Conservation (phyloP, 768 basidiomycete species). For the Terana coerulea region DNA sequence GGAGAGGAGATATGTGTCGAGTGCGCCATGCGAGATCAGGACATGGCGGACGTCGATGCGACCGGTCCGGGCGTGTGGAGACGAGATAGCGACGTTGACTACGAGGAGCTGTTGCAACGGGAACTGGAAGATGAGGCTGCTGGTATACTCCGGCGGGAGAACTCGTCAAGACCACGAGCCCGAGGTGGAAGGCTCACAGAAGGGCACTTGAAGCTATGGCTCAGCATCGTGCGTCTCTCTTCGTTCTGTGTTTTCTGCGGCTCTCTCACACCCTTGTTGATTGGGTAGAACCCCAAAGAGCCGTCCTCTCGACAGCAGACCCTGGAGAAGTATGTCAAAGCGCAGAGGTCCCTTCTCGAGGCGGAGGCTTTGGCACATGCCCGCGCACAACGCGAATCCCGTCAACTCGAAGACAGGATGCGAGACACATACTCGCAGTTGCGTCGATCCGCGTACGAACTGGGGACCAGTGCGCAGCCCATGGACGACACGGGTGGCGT, state of each 20-base stretch:
- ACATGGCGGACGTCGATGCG: conserved; percentile 95
- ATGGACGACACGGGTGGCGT: conserved; percentile 59
- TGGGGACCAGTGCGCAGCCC: conserved; percentile 43
- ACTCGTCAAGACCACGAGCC: conserved; percentile 55
- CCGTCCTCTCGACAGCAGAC: conserved; percentile 83
- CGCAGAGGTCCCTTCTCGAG: conserved; percentile 76
- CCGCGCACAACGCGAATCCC: conserved; percentile 74
- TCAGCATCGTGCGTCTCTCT: conserved; percentile 55
- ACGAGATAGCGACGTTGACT: conserved; percentile 79
- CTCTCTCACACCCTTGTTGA: neutral
- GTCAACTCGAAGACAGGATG: conserved; percentile 70
- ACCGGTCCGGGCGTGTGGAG: conserved; percentile 87
- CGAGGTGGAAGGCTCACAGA: conserved; percentile 70
- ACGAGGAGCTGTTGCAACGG: conserved; percentile 67
- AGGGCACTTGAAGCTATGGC: conserved; percentile 78
- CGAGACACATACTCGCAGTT: conserved; percentile 78
- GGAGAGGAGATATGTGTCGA: conserved; percentile 91
- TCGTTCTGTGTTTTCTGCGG: neutral
- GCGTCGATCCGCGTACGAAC: conserved; percentile 74
- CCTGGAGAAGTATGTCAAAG: conserved; percentile 74
- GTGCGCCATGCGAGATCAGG: conserved; percentile 98
- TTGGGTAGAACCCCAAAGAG: conserved; percentile 85
- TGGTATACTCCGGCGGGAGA: conserved; percentile 46
- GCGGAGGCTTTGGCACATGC: conserved; percentile 79
- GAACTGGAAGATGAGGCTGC: conserved; percentile 67